Conservation (phyloP, 108 stramenopile species). For the Cyclotella baltica region DNA sequence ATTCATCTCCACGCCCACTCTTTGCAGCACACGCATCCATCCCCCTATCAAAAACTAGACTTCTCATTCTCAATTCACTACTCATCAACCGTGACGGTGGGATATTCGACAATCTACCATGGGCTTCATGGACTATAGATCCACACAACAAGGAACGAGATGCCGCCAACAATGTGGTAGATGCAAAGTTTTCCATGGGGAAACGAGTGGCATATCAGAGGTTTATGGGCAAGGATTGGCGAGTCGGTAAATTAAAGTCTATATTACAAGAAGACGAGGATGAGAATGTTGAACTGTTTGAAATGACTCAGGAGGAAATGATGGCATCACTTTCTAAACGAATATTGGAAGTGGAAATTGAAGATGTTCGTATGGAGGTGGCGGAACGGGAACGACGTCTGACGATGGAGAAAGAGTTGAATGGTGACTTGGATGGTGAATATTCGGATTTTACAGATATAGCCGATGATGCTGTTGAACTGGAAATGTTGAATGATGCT, state of each 20-base stretch:
- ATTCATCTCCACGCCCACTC: slow-evolving; percentile 47
- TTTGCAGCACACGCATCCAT: slow-evolving; percentile 46
- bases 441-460: background rate
- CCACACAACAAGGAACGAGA: slow-evolving; percentile 70
- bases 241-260: slow-evolving; percentile 56
- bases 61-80: slow-evolving; percentile 61
- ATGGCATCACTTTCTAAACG: slow-evolving; percentile 63
- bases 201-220: slow-evolving; percentile 90
- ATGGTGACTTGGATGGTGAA: background rate
- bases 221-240: slow-evolving; percentile 86
- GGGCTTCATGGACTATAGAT: slow-evolving; percentile 78
- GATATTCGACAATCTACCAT: slow-evolving; percentile 84
- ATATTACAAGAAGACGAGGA: slow-evolving; percentile 49
- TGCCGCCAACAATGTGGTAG: slow-evolving; percentile 75
- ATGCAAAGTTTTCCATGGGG: slow-evolving; percentile 66
- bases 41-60: slow-evolving; percentile 64
- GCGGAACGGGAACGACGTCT: slow-evolving; percentile 75
- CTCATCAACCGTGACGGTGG: slow-evolving; percentile 77
- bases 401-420: slow-evolving; percentile 34
- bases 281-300: slow-evolving; percentile 19
- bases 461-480: background rate
- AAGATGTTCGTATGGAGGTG: slow-evolving; percentile 72
- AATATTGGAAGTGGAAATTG: slow-evolving; percentile 70
- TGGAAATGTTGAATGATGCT: slow-evolving; percentile 42
- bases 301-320: slow-evolving; percentile 24